phyloP scores from a whole-genome alignment of 192 early-diverging fungal species.

The Funneliformis mosseae region DNA sequence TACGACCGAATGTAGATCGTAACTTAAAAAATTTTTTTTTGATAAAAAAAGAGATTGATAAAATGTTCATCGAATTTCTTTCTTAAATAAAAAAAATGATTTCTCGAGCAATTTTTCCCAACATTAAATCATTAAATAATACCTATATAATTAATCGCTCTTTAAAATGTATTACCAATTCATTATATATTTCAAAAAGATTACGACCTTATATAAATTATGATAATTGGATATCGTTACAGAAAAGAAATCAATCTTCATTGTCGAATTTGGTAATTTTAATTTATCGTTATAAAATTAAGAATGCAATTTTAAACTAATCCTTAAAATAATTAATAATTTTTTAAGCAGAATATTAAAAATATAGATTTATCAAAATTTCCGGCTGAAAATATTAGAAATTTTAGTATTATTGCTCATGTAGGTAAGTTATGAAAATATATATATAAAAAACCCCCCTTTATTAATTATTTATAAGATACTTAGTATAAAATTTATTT shows the following conservation, averaged over 20 bases:
- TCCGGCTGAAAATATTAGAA: constrained; percentile 83
- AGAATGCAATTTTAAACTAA: not conserved
- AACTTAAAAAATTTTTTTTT: not conserved
- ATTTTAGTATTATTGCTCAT: constrained; percentile 90
- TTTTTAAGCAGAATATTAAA: not conserved
- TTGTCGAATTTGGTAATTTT: not conserved
- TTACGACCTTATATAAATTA: not conserved
- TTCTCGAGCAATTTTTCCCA: not conserved
- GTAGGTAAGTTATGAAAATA: constrained; percentile 49
- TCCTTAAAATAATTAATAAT: not conserved
- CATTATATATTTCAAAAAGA: not conserved
- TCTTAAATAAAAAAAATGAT: not conserved
- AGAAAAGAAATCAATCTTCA: not conserved
- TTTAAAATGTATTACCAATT: not conserved
- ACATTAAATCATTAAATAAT: not conserved
- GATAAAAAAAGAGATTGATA: too few species aligned
- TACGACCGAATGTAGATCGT: not conserved
- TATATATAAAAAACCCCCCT: not conserved
- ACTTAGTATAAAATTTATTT: not conserved
- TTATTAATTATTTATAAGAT: not conserved
- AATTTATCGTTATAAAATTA: not conserved
- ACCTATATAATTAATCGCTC: not conserved
- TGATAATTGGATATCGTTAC: not conserved
- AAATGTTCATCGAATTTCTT: not conserved
- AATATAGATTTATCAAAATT: constrained; percentile 63